Conservation (phyloP, 139 green algal species). For the Pseudopediastrum boryanum region DNA sequence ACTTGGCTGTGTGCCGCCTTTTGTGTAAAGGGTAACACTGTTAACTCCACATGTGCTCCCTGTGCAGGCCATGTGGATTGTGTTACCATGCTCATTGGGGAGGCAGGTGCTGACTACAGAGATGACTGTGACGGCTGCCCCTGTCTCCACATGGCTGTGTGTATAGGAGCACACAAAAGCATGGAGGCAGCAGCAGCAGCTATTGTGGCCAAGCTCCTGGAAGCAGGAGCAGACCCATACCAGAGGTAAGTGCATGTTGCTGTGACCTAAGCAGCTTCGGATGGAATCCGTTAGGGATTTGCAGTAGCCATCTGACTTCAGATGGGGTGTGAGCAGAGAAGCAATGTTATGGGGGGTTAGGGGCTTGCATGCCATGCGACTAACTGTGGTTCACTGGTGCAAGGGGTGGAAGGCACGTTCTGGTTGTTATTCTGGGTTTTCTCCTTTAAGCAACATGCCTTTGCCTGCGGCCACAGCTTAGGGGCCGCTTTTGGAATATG, state of each 20-base stretch:
- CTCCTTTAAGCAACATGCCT: no score
- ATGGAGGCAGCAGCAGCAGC: slow-evolving; percentile 21
- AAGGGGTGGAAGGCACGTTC: no score
- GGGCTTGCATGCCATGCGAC: no score
- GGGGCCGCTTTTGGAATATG: no score
- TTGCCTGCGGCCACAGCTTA: no score
- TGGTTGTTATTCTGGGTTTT: no score
- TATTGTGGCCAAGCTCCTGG: slow-evolving; percentile 53
- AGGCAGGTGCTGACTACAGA: slow-evolving; percentile 38
- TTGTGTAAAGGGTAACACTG: not conserved
- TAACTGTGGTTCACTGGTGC: no score
- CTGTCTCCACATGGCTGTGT: slow-evolving; percentile 68
- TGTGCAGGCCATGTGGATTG: slow-evolving; percentile 60
- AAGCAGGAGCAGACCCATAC: slow-evolving; percentile 46
- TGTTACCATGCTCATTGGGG: slow-evolving; percentile 55
- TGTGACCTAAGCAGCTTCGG: no score
- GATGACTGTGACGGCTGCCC: slow-evolving; percentile 71
- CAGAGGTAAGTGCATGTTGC: slow-evolving; percentile 41
- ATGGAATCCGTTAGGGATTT: no score
- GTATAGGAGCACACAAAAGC: slow-evolving; percentile 37
- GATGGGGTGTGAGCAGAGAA: no score
- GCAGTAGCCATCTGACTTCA: no score
- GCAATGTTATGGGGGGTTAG: no score
- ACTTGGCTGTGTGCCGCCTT: not conserved
- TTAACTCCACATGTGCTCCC: not conserved